Evolutionary conservation across 306 rosid species (phyloP).

Genomic region (Pterocarpus macrocarpus): DNA sequence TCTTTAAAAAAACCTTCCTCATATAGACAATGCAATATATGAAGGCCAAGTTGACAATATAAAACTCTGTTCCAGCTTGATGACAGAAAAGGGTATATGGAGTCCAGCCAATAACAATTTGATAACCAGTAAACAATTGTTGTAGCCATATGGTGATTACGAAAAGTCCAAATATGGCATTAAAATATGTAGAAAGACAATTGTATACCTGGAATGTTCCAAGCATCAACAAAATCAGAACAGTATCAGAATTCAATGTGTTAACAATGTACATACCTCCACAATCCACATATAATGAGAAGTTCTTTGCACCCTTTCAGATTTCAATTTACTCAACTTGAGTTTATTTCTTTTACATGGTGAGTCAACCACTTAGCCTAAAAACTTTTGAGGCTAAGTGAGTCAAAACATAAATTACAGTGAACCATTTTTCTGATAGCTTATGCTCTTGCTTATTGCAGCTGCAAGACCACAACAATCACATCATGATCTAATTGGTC

Average conservation of each 20-base stretch:
- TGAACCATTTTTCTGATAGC: neutral
- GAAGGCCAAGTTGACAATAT: no score
- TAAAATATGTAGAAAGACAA: slow-evolving; percentile 4
- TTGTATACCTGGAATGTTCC: neutral
- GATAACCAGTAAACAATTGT: slow-evolving; percentile 5
- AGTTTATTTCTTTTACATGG: slow-evolving; percentile 10
- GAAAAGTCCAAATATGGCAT: slow-evolving; percentile 1
- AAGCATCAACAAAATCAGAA: slow-evolving; percentile 4
- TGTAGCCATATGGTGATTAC: slow-evolving; percentile 2
- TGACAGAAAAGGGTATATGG: neutral
- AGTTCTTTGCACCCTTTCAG: neutral
- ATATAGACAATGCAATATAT: neutral
- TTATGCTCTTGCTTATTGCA: slow-evolving; percentile 9
- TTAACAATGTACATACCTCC: neutral
- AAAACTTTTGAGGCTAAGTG: no score
- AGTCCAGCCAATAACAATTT: slow-evolving; percentile 13
- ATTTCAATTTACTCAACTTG: neutral
- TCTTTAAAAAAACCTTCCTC: neutral
- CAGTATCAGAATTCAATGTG: slow-evolving; percentile 8
- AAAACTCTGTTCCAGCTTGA: no score
- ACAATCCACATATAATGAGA: slow-evolving; percentile 3
- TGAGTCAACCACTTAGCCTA: neutral
- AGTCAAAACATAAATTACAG: slow-evolving; percentile 3
- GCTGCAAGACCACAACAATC: slow-evolving; percentile 28
- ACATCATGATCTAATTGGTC: slow-evolving; percentile 27